These are phyloP conservation scores for Elaeagnus macrophylla DNA, from an alignment of 306 rosid species.

Conservation along the genomic window DNA sequence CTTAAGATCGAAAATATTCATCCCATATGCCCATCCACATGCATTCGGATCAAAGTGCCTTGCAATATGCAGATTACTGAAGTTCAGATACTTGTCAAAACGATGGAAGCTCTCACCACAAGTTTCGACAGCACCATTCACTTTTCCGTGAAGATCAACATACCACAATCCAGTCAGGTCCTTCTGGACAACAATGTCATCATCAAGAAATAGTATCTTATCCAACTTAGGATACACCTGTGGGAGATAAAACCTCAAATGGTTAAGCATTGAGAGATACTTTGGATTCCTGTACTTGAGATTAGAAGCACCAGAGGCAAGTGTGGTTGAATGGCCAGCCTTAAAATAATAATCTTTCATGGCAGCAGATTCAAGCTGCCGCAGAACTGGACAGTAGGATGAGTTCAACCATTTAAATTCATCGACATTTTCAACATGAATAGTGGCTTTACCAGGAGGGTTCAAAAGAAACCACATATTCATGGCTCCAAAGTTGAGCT, in stretches of 20 bases:
- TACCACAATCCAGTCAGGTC: slow-evolving; percentile 80
- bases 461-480: slow-evolving; percentile 96
- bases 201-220: slow-evolving; percentile 88
- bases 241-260: slow-evolving; percentile 92
- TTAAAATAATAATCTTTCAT: slow-evolving; percentile 94
- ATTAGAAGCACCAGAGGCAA: slow-evolving; percentile 70
- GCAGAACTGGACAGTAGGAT: slow-evolving; percentile 87
- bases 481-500: slow-evolving; percentile 95
- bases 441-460: slow-evolving; percentile 89
- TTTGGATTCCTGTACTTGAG: slow-evolving; percentile 94
- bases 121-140: slow-evolving; percentile 95
- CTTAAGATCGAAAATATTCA: slow-evolving; percentile 88
- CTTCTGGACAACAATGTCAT: slow-evolving; percentile 96
- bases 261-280: slow-evolving; percentile 97
- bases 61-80: slow-evolving; percentile 79
- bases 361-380: slow-evolving; percentile 86
- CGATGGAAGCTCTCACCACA: slow-evolving; percentile 91
- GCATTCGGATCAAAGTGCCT: slow-evolving; percentile 86
- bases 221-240: slow-evolving; percentile 87
- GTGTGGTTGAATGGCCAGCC: slow-evolving; percentile 67
- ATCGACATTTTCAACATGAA: slow-evolving; percentile 87
- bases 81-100: slow-evolving; percentile 89
- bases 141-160: slow-evolving; percentile 75
- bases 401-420: slow-evolving; percentile 95
- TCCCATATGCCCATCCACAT: slow-evolving; percentile 97